phyloP scores from a whole-genome alignment of 495 filamentous ascomycete genomes.

The Neurospora sublineolata region DNA sequence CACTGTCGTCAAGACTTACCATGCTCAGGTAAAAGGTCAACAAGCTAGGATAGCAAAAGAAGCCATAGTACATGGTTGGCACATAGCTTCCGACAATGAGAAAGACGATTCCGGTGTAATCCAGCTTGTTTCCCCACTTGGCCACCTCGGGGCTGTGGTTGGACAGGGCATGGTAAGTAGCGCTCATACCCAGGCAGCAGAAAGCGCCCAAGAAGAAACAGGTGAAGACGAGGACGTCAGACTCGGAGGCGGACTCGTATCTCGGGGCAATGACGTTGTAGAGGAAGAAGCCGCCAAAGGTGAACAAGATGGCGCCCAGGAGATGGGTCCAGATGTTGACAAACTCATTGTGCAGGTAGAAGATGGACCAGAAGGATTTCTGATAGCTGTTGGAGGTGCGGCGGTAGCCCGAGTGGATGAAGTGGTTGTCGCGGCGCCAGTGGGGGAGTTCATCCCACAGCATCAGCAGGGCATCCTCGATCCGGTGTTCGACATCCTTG shows the following conservation, averaged over 20 bases:
- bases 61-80: slow-evolving; percentile 78
- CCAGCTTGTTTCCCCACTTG: slow-evolving; percentile 49
- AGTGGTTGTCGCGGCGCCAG: slow-evolving; percentile 38
- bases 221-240: slow-evolving; percentile 59
- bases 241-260: slow-evolving; percentile 49
- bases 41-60: slow-evolving; percentile 52
- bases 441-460: slow-evolving; percentile 33
- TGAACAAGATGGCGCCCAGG: slow-evolving; percentile 45
- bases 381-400: slow-evolving; percentile 26
- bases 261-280: slow-evolving; percentile 44
- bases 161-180: slow-evolving; percentile 45
- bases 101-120: slow-evolving; percentile 84
- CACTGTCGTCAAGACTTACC: slow-evolving; percentile 30
- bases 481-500: slow-evolving; percentile 14
- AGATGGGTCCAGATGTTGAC: slow-evolving; percentile 93
- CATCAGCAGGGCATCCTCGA: slow-evolving; percentile 20
- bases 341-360: slow-evolving; percentile 65
- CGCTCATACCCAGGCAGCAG: slow-evolving; percentile 74
- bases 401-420: slow-evolving; percentile 32
- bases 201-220: slow-evolving; percentile 73
- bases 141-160: slow-evolving; percentile 33
- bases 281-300: slow-evolving; percentile 24
- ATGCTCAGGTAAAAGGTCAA: slow-evolving; percentile 63
- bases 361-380: slow-evolving; percentile 22
- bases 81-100: slow-evolving; percentile 83